Evolutionary conservation across 257 asterid genomes (phyloP).

Genomic region (Solanum peruvianum): DNA sequence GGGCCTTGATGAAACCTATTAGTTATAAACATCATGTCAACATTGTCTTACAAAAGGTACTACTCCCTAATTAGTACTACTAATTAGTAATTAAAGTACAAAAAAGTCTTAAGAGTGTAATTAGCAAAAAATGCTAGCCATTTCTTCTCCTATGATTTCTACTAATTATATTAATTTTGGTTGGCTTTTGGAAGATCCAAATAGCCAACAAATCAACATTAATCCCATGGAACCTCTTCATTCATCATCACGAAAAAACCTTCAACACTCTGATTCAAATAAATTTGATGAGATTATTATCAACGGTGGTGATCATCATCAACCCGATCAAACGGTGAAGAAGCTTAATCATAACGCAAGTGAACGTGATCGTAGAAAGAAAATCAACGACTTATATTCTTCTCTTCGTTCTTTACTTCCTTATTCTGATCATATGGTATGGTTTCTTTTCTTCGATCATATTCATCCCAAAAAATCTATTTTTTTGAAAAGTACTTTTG

Average conservation of each 20-base stretch:
- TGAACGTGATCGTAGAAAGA: slow-evolving; percentile 70
- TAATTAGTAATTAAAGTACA: background rate
- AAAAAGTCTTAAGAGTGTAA: background rate
- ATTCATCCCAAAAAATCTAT: background rate
- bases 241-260: background rate
- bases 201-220: background rate
- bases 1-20: background rate
- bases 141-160: background rate
- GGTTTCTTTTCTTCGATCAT: background rate
- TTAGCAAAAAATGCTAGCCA: background rate
- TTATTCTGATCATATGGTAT: slow-evolving; percentile 31
- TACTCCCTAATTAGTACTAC: background rate
- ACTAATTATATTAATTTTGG: background rate
- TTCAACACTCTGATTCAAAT: background rate
- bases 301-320: background rate
- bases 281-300: background rate
- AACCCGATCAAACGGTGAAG: slow-evolving; percentile 11
- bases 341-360: slow-evolving; percentile 71
- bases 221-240: background rate
- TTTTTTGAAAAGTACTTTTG: background rate
- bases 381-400: slow-evolving; percentile 41
- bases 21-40: background rate
- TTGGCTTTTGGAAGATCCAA: background rate
- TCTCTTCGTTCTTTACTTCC: slow-evolving; percentile 74
- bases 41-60: background rate